Base-by-base conservation (phyloP, 257 asterid species). In the Osmanthus fragrans region DNA sequence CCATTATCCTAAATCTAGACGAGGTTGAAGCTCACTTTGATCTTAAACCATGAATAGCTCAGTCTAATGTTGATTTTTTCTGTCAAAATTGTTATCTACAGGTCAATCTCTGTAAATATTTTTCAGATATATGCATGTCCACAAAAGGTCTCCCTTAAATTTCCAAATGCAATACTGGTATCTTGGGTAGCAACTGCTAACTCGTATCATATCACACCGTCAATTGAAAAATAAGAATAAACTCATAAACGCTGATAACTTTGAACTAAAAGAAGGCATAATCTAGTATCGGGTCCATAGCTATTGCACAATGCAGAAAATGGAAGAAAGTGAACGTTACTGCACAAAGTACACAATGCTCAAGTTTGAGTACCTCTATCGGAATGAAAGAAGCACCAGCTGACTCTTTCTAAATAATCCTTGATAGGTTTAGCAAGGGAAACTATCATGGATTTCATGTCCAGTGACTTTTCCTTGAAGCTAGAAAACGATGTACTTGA, bases 371-470 rank as follows among this genome's bases (percentile, higher is more conserved):
- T 79, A 89, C 96, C 96, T 89, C 82, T 80, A 73, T 73, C 81
- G 29, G 78, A 77, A 51, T 78, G 87, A 73, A 86, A 82, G 56
- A 87, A 79, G 72, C 80, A 66, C n/a, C 79, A 79, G 69, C 78
- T 49, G 58, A 82, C 80, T 79, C 85, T 84, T 79, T 88, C 86
- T 21, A 91, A 80, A 54, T 80, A 76, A 83, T 82, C 80, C 56
- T 75, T 73, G 27, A 85, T 54, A 66, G 86, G 87, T 71, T 84
- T 78, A 30, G 88, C 77, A 39, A 60, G 63, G 37, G 91, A 82
- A 72, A 68, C 74, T 65, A 89, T 58, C 85, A 73, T 71, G 76
- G 65, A 75, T 68, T 73, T 71, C 85, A 87, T 58, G 47, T 81
- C 84, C 25, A 92, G 63, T 23, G 84, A 76, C 73, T 83, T 79